Conservation (phyloP, 257 asterid species). For the Verbascum thapsus region DNA sequence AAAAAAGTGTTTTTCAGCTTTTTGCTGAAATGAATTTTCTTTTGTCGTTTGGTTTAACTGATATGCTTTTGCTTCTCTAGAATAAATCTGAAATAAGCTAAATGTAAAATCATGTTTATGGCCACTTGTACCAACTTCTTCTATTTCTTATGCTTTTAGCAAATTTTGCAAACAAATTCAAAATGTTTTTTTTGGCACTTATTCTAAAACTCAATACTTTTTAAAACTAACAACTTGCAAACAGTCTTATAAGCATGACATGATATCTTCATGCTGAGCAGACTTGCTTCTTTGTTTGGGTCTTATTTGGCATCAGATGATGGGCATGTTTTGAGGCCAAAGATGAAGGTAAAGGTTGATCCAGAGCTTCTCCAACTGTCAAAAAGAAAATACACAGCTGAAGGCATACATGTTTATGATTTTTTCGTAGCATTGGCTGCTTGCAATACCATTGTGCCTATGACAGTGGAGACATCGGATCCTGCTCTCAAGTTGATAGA, state of each 20-base stretch:
- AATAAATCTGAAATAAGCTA: too few relatives aligned
- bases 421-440: constrained; percentile 82
- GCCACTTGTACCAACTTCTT: too few relatives aligned
- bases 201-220: too few relatives aligned
- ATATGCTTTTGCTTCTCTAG: too few relatives aligned
- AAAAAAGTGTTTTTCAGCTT: too few relatives aligned
- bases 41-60: too few relatives aligned
- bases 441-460: constrained; percentile 81
- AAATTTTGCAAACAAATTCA: too few relatives aligned
- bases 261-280: background rate
- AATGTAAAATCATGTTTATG: too few relatives aligned
- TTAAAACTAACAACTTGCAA: too few relatives aligned
- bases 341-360: constrained; percentile 61
- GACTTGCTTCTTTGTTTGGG: background rate
- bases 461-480: constrained; percentile 58
- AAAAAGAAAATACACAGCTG: constrained; percentile 41
- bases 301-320: constrained; percentile 45
- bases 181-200: too few relatives aligned
- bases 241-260: background rate
- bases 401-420: constrained; percentile 50
- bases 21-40: too few relatives aligned
- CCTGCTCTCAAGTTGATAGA: constrained; percentile 61
- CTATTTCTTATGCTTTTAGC: too few relatives aligned
- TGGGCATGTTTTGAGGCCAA: constrained; percentile 55
- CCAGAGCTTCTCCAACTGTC: constrained; percentile 50